A percentile compares a stretch with the other conserved stretches of the same genome.
These are phyloP conservation scores for Phaeotremella fagi DNA, from an alignment of 768 basidiomycete species.

Conservation along the genomic window DNA sequence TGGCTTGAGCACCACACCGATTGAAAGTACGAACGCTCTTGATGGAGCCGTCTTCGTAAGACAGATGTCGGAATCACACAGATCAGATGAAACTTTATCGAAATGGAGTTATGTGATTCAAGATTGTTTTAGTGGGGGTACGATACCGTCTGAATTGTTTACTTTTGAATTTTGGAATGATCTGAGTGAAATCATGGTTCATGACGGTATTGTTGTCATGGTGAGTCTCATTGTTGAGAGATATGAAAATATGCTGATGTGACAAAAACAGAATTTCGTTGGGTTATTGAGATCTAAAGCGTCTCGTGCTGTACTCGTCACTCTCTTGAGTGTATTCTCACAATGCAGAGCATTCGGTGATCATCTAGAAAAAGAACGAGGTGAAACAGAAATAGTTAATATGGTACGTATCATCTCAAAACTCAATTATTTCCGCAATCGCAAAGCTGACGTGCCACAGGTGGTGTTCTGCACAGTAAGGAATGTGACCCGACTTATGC, in stretches of 20 bases:
- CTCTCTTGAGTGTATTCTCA: constrained; percentile 65
- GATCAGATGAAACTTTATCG: constrained; percentile 13
- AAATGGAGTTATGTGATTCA: constrained; percentile 66
- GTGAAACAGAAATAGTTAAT: constrained; percentile 63
- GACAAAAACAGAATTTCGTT: constrained; percentile 66
- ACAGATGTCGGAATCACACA: constrained; percentile 48
- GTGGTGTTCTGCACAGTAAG: constrained; percentile 72
- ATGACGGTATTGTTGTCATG: constrained; percentile 72
- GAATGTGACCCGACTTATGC: constrained; percentile 55
- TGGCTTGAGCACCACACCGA: constrained; percentile 58
- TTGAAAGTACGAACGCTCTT: constrained; percentile 61
- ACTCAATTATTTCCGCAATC: not conserved
- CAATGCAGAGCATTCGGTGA: constrained; percentile 84
- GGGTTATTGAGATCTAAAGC: constrained; percentile 64
- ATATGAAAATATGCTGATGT: not conserved
- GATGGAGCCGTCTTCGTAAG: constrained; percentile 72
- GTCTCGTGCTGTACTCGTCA: constrained; percentile 63
- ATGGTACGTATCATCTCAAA: constrained; percentile 55
- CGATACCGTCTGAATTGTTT: constrained; percentile 79
- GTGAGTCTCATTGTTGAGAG: constrained; percentile 53
- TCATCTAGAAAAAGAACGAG: constrained; percentile 46
- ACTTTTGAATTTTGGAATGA: constrained; percentile 77
- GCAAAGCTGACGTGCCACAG: constrained; percentile 50
- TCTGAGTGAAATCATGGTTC: constrained; percentile 60
- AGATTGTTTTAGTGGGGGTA: constrained; percentile 90